phyloP scores from a whole-genome alignment of 75 land plant species.

The Selaginella moellendorffii region DNA sequence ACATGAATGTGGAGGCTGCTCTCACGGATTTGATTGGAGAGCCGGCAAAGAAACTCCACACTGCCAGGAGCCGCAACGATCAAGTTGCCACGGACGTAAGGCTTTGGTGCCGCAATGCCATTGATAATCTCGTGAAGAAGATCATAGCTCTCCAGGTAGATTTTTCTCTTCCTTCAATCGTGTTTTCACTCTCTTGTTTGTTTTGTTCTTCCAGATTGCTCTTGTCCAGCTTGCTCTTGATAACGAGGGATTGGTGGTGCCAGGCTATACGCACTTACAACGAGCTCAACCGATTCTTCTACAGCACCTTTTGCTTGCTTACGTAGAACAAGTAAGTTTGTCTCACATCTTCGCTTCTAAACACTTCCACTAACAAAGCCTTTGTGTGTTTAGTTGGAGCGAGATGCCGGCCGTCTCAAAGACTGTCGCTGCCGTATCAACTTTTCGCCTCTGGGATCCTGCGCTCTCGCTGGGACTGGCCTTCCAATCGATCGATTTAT shows the following conservation, averaged over 20 bases:
- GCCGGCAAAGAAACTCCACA: conserved; percentile 95
- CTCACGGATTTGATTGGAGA: conserved; percentile 86
- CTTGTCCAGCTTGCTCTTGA: conserved; percentile 47
- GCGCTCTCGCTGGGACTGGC: conserved; percentile 99
- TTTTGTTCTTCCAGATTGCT: conserved; percentile 35
- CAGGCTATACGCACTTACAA: conserved; percentile 94
- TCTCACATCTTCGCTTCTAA: no score
- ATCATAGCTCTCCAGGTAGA: conserved; percentile 63
- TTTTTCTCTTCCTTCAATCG: background rate
- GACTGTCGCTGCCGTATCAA: conserved; percentile 65
- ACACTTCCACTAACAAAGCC: background rate
- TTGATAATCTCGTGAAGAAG: conserved; percentile 33
- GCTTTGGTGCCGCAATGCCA: conserved; percentile 92
- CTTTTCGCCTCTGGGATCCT: conserved; percentile 81
- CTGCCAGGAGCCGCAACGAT: conserved; percentile 96
- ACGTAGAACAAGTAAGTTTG: conserved; percentile 74
- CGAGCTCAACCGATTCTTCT: conserved; percentile 87
- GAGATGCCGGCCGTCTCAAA: conserved; percentile 61
- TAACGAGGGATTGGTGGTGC: conserved; percentile 73
- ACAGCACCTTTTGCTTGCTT: conserved; percentile 82
- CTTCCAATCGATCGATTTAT: conserved; percentile 81
- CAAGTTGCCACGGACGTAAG: conserved; percentile 91
- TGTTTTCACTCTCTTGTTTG: background rate
- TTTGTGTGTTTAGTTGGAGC: conserved; percentile 50
- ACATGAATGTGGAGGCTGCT: conserved; percentile 97